These are phyloP conservation scores for Grigorovia jiainica DNA, from an alignment of 805 yeast genomes.

Conservation along the genomic window DNA sequence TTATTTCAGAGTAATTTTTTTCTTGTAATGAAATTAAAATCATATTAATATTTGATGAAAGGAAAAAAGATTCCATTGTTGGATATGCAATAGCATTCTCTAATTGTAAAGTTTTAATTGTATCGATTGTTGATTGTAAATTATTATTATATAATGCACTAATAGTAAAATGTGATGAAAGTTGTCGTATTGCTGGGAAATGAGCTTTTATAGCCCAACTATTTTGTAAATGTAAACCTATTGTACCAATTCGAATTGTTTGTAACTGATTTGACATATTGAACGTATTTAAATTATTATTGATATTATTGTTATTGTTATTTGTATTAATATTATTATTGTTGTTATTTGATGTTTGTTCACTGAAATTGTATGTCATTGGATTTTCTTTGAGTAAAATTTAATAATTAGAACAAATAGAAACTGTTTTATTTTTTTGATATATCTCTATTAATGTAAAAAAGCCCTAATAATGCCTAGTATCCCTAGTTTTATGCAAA, in stretches of 20 bases:
- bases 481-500: no score
- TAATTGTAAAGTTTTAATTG: conserved; percentile 10
- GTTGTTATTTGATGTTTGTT: not conserved
- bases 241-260: conserved; percentile 10
- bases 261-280: not conserved
- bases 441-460: no score
- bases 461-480: no score
- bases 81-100: conserved; percentile 10
- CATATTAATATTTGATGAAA: conserved; percentile 11
- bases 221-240: conserved; percentile 11
- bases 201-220: conserved; percentile 16
- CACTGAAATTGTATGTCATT: not conserved
- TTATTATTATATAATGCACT: conserved; percentile 10
- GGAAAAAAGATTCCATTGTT: conserved; percentile 8
- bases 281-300: not conserved
- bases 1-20: conserved; percentile 7
- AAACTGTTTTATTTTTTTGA: no score
- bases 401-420: no score
- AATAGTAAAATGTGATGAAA: conserved; percentile 12
- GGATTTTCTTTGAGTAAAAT: no score
- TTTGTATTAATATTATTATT: not conserved
- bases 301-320: not conserved
- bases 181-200: conserved; percentile 11
- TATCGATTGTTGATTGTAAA: conserved; percentile 8
- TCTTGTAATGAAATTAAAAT: conserved; percentile 11